Percentiles rank a stretch among this genome's conserved stretches.
Conservation (phyloP, 225 moss, liverwort and hornwort genomes). For the Anthoceros angustus region DNA sequence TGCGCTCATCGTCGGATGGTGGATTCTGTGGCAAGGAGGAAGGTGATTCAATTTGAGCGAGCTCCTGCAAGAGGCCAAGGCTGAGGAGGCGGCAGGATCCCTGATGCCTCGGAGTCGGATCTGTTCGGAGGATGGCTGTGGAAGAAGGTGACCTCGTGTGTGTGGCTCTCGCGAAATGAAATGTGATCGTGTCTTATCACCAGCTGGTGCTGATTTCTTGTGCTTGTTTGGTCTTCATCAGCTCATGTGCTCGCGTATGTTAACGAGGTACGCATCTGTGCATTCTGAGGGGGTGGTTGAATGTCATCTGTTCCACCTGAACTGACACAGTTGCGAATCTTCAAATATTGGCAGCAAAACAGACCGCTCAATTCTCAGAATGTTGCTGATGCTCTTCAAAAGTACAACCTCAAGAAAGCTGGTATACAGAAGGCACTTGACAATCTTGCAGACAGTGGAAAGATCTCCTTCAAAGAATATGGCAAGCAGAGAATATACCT, state of each 20-base stretch:
- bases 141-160: background rate
- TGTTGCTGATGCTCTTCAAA: slow-evolving; percentile 73
- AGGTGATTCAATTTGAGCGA: too few species aligned
- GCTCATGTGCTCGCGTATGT: slow-evolving; percentile 5
- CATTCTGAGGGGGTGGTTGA: background rate
- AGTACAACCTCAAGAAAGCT: slow-evolving; percentile 61
- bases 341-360: slow-evolving; percentile 53
- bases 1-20: too few species aligned
- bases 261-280: background rate
- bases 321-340: background rate
- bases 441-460: slow-evolving; percentile 46
- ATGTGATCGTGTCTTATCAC: background rate
- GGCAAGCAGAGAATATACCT: slow-evolving; percentile 83
- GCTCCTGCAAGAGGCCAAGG: too few species aligned
- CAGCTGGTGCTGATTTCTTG: background rate
- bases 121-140: background rate
- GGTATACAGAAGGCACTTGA: slow-evolving; percentile 81
- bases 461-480: slow-evolving; percentile 70
- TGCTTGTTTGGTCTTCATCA: background rate
- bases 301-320: background rate
- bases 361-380: slow-evolving; percentile 77
- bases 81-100: background rate
- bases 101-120: background rate
- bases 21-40: too few species aligned
- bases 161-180: background rate